Conservation (phyloP, 352 stramenopile genomes). For the Blastocystis hominis region DNA sequence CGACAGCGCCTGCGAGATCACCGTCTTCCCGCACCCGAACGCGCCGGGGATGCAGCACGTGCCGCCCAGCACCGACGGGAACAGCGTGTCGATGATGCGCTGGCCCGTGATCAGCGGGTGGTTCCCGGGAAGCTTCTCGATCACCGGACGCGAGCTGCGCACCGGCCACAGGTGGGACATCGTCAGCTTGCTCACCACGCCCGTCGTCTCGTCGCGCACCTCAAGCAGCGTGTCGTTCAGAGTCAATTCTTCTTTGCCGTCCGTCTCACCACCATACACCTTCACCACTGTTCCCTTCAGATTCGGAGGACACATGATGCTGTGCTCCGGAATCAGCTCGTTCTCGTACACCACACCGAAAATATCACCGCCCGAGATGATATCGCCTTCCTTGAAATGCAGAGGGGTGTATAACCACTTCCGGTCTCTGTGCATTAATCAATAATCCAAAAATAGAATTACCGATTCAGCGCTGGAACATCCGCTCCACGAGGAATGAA, state of each 20-base stretch:
- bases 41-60: slow-evolving; percentile 95
- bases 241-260: slow-evolving; percentile 87
- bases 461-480: slow-evolving; percentile 78
- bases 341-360: slow-evolving; percentile 96
- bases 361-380: slow-evolving; percentile 89
- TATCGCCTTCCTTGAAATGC: slow-evolving; percentile 43
- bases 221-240: slow-evolving; percentile 94
- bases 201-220: slow-evolving; percentile 86
- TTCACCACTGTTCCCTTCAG: slow-evolving; percentile 95
- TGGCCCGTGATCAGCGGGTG: slow-evolving; percentile 91
- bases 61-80: slow-evolving; percentile 93
- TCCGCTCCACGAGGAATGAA: slow-evolving; percentile 94
- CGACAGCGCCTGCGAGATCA: slow-evolving; percentile 96
- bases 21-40: slow-evolving; percentile 66
- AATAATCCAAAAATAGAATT: slow-evolving; percentile 63
- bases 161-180: slow-evolving; percentile 94
- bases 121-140: slow-evolving; percentile 94
- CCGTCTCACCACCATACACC: slow-evolving; percentile 85
- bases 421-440: slow-evolving; percentile 61
- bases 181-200: slow-evolving; percentile 70
- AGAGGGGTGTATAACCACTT: slow-evolving; percentile 14
- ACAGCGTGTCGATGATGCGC: slow-evolving; percentile 95
- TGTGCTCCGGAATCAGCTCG: slow-evolving; percentile 92
- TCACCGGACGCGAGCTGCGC: slow-evolving; percentile 87
- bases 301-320: slow-evolving; percentile 97